These are phyloP conservation scores for Ustilago esculenta DNA, from an alignment of 1,284 basidiomycete genomes.

Conservation along the genomic window DNA sequence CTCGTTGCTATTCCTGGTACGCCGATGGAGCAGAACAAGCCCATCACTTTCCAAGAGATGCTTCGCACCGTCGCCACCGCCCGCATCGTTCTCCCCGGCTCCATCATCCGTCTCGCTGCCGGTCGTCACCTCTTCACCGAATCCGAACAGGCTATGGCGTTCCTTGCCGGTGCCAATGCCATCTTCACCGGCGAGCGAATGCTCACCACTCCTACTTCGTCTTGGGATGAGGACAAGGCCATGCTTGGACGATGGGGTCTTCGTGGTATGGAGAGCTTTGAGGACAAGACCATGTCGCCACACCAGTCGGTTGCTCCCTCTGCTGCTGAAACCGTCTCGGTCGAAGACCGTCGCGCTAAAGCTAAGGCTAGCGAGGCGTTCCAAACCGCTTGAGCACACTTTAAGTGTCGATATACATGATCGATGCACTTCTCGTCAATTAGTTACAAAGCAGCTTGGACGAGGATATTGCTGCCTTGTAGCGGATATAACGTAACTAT, in stretches of 20 bases:
- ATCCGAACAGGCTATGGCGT: slow-evolving; percentile 95
- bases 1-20: slow-evolving; percentile 76
- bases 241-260: slow-evolving; percentile 95
- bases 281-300: slow-evolving; percentile 60
- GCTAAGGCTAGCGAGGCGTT: slow-evolving; percentile 41
- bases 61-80: slow-evolving; percentile 95
- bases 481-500: too few species aligned
- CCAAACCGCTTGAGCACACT: slow-evolving; percentile 25
- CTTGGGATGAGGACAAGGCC: slow-evolving; percentile 80
- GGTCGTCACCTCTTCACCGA: slow-evolving; percentile 90
- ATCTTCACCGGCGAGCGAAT: slow-evolving; percentile 97
- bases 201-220: slow-evolving; percentile 86
- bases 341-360: slow-evolving; percentile 42
- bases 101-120: slow-evolving; percentile 94
- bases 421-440: too few species aligned
- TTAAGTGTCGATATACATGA: too few species aligned
- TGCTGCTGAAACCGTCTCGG: slow-evolving; percentile 9
- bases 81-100: slow-evolving; percentile 85
- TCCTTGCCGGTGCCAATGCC: slow-evolving; percentile 97
- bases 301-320: slow-evolving; percentile 32
- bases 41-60: slow-evolving; percentile 77
- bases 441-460: too few species aligned
- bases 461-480: too few species aligned
- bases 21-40: slow-evolving; percentile 72
- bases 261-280: slow-evolving; percentile 83